Conservation (phyloP, 768 basidiomycete species). For the Multifurca ochricompacta region DNA sequence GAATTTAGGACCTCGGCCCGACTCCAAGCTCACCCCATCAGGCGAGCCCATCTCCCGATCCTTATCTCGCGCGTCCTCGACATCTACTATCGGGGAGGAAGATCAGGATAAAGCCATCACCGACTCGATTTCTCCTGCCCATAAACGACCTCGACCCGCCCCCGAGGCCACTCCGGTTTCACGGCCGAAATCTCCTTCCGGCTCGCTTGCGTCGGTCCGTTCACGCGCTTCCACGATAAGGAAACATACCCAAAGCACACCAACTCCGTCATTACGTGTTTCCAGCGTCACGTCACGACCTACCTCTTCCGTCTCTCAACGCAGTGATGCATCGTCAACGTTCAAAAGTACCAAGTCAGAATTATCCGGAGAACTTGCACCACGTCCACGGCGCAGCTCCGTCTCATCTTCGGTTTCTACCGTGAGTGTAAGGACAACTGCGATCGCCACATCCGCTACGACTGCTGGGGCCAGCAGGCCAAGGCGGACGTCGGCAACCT, state of each 20-base stretch:
- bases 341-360: constrained; percentile 41
- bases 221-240: constrained; percentile 35
- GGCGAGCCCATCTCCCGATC: constrained; percentile 20
- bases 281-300: constrained; percentile 21
- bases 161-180: constrained; percentile 12
- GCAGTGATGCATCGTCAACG: constrained; percentile 33
- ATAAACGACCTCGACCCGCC: constrained; percentile 12
- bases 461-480: constrained; percentile 13
- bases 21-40: constrained; percentile 64
- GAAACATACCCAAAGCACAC: constrained; percentile 22
- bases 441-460: constrained; percentile 20
- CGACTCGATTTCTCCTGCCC: background rate
- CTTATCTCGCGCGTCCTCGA: constrained; percentile 15
- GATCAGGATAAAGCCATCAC: background rate
- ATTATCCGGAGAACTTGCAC: constrained; percentile 29
- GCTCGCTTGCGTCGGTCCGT: constrained; percentile 31
- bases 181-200: constrained; percentile 24
- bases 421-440: constrained; percentile 26
- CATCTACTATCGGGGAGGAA: constrained; percentile 16
- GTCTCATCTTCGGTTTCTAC: constrained; percentile 29
- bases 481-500: constrained; percentile 14
- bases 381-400: constrained; percentile 27
- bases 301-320: constrained; percentile 24
- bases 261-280: constrained; percentile 17
- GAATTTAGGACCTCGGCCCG: constrained; percentile 36